Evolutionary conservation across 2,329 filamentous ascomycete species (phyloP).

Genomic region (Fusarium sp.): DNA sequence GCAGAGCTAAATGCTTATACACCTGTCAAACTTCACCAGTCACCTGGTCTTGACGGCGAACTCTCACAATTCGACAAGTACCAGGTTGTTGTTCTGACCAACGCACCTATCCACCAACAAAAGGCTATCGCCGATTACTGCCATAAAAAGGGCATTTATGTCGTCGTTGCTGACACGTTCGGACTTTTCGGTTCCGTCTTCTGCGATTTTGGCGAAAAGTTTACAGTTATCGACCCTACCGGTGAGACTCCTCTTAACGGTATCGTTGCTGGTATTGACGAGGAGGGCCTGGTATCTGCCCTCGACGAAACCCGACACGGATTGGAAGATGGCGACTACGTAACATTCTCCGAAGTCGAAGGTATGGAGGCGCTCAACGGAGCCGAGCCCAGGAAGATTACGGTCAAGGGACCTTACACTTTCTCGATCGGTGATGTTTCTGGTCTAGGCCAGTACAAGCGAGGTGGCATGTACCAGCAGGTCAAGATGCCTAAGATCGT

Average conservation of each 20-base stretch:
- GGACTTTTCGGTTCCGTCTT: slow-evolving; percentile 96
- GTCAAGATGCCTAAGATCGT: slow-evolving; percentile 98
- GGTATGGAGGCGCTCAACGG: slow-evolving; percentile 92
- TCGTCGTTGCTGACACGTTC: slow-evolving; percentile 89
- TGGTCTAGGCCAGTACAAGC: slow-evolving; percentile 85
- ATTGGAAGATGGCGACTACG: slow-evolving; percentile 94
- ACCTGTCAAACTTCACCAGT: slow-evolving; percentile 81
- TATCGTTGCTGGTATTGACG: slow-evolving; percentile 90
- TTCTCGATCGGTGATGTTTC: slow-evolving; percentile 97
- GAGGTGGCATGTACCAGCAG: slow-evolving; percentile 90
- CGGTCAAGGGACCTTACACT: slow-evolving; percentile 94
- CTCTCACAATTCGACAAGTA: slow-evolving; percentile 87
- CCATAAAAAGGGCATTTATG: slow-evolving; percentile 91
- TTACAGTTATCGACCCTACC: slow-evolving; percentile 88
- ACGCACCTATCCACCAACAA: slow-evolving; percentile 83
- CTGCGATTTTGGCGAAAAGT: slow-evolving; percentile 96
- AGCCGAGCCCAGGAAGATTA: slow-evolving; percentile 86
- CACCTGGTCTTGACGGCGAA: slow-evolving; percentile 75
- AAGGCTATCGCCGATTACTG: slow-evolving; percentile 90
- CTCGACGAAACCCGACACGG: slow-evolving; percentile 95
- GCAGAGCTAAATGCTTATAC: slow-evolving; percentile 97
- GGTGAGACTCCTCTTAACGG: slow-evolving; percentile 89
- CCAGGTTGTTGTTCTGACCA: slow-evolving; percentile 92
- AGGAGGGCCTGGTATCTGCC: slow-evolving; percentile 90
- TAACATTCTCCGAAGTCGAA: slow-evolving; percentile 92